Evolutionary conservation across 176 grass and related monocot genomes (phyloP).

Genomic region (Triticum timopheevii): DNA sequence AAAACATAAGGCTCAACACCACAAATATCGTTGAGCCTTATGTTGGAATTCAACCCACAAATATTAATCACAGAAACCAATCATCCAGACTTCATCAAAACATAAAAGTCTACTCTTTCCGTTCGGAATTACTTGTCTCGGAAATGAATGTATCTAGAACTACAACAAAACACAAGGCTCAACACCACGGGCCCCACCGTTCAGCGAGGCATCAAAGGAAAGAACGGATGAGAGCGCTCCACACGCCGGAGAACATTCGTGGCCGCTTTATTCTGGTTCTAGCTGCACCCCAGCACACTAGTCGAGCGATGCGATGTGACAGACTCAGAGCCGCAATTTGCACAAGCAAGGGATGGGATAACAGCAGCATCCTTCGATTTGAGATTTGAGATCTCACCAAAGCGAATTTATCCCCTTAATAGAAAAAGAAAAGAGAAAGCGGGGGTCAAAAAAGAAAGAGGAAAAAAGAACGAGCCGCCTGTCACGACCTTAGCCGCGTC

Average conservation of each 20-base stretch:
- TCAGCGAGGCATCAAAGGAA: not conserved
- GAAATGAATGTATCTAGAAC: too few relatives aligned
- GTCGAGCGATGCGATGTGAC: not conserved
- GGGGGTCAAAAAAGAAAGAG: not conserved
- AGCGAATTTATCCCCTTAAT: not conserved
- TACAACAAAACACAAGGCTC: not conserved
- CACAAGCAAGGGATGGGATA: not conserved
- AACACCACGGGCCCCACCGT: not conserved
- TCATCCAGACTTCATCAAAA: not conserved
- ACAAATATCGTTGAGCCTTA: too few relatives aligned
- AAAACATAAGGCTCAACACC: too few relatives aligned
- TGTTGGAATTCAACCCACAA: too few relatives aligned
- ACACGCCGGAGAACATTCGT: not conserved
- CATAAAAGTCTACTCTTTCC: not conserved
- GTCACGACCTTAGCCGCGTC: constrained; percentile 24
- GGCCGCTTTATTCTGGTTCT: not conserved
- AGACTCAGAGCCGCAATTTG: not conserved
- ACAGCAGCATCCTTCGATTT: too few relatives aligned
- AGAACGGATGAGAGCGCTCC: not conserved
- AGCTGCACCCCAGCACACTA: too few relatives aligned
- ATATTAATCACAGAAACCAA: too few relatives aligned
- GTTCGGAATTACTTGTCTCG: too few relatives aligned
- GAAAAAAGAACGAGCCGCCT: not conserved
- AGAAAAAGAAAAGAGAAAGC: not conserved
- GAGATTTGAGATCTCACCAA: not conserved